These are phyloP conservation scores for Pseudoneurospora amorphoporcata DNA, from an alignment of 495 filamentous ascomycete genomes.

Conservation along the genomic window DNA sequence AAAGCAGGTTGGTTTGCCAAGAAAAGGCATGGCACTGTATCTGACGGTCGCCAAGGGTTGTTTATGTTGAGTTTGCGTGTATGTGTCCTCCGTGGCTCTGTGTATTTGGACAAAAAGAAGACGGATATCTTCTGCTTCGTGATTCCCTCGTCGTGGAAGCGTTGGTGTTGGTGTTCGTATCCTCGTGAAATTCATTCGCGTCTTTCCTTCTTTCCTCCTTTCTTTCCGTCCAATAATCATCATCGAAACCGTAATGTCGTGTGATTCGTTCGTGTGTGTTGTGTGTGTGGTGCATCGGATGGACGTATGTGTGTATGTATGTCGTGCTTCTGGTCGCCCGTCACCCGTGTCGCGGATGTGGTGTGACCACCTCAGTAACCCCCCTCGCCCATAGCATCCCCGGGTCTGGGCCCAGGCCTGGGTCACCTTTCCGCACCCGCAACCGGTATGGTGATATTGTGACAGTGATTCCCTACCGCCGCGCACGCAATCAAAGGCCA, in stretches of 20 bases:
- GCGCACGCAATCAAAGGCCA: neutral
- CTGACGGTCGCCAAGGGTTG: neutral
- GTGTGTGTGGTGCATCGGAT: neutral
- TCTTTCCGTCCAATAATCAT: neutral
- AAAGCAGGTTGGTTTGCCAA: neutral
- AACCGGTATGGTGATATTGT: neutral
- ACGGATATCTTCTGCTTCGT: neutral
- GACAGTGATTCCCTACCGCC: neutral
- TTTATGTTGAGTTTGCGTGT: neutral
- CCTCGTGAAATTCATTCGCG: neutral
- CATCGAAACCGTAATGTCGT: neutral
- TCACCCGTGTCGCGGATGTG: neutral
- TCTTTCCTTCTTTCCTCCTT: neutral
- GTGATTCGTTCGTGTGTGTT: neutral
- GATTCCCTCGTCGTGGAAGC: neutral
- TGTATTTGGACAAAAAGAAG: neutral
- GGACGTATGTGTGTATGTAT: neutral
- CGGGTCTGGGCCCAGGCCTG: neutral
- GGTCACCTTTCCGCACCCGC: neutral
- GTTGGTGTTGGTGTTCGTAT: neutral
- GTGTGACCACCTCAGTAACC: neutral
- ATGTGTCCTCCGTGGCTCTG: neutral
- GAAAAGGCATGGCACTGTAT: neutral
- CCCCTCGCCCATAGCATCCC: neutral
- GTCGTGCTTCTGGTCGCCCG: neutral